These are phyloP conservation scores for Chrysanthemum seticuspe DNA, from an alignment of 129 eudicot genomes.

Conservation along the genomic window DNA sequence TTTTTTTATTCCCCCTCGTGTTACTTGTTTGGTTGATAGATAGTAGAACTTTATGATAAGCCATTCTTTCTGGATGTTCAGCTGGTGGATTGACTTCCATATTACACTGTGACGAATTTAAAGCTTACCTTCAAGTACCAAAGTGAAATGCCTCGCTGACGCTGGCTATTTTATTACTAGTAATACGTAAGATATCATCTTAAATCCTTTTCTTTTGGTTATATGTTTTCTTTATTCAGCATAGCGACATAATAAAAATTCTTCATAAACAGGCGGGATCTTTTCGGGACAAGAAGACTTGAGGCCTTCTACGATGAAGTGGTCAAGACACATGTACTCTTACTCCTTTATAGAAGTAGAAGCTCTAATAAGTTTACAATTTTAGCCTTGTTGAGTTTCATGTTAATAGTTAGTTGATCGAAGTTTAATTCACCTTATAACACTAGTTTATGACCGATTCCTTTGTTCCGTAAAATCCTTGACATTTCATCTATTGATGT, in stretches of 20 bases:
- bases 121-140: slow-evolving; percentile 19
- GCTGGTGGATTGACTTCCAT: slow-evolving; percentile 46
- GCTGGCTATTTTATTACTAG: slow-evolving; percentile 36
- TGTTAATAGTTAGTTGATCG: not conserved
- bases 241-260: slow-evolving; percentile 2
- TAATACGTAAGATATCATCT: slow-evolving; percentile 32
- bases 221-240: not conserved
- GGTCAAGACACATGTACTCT: slow-evolving; percentile 67
- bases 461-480: slow-evolving; percentile 4
- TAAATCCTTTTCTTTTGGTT: not conserved
- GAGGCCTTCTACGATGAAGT: slow-evolving; percentile 63
- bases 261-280: slow-evolving; percentile 61
- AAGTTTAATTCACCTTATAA: not conserved
- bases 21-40: slow-evolving; percentile 15
- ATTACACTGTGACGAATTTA: slow-evolving; percentile 40
- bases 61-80: slow-evolving; percentile 39
- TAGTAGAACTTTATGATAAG: slow-evolving; percentile 22
- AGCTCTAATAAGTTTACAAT: not conserved
- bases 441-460: not conserved
- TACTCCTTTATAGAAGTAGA: not conserved
- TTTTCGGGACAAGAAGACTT: slow-evolving; percentile 63
- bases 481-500: not conserved
- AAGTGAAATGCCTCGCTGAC: slow-evolving; percentile 47
- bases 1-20: slow-evolving; percentile 5
- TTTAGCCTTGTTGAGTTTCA: slow-evolving; percentile 8